Evolutionary conservation across 352 stramenopile genomes (phyloP), one percentile per base, ranked within the genome.

Genomic region (Albugo laibachii): DNA sequence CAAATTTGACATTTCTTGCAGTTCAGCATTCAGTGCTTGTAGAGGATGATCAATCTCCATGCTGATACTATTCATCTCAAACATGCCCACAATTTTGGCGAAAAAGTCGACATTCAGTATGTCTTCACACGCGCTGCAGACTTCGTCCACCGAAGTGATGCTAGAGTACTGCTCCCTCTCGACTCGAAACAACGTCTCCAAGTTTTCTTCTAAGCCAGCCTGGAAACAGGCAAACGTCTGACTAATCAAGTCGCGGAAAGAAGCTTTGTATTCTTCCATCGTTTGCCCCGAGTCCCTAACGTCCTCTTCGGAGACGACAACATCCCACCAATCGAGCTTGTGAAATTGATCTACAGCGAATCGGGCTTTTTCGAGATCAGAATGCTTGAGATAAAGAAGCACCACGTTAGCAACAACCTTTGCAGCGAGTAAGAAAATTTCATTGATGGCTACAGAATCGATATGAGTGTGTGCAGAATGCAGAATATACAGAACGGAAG

Each of bases 41-140:
- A 83, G 75, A 34, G 83, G 72, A 63, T 95, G 75, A 53, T 83
- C 69, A 49, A 84, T 74, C 62, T 95, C 73, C 59, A 97, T 77
- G 41, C 87, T 93, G 48, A 97, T 86, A 66, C 95, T 94, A 70
- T 97, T 98, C 69, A 97, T 94, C 68, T 97, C 91, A 59, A 97
- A 96, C 69, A 94, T 95, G 41, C 92, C 92, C 46, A 98, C 80
- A 13, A 96, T 58, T 34, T 66, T 59, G 50, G 68, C 79, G 50
- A 96, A 91, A 50, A 81, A 92, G 21, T 95, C 75, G 14, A 83
- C 48, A 36, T 45, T 79, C 19, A 94, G 35, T 3, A 86, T 47
- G 12, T 69, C 65, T 12, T 65, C 59, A 47, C 59, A 79, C 40
- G 67, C 61, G 36, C 48, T 47, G 11, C 81, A 24, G 8, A 84